Evolutionary conservation across 306 rosid genomes (phyloP), one percentile per base, ranked within the genome.

Genomic region (Nissolia schottii): DNA sequence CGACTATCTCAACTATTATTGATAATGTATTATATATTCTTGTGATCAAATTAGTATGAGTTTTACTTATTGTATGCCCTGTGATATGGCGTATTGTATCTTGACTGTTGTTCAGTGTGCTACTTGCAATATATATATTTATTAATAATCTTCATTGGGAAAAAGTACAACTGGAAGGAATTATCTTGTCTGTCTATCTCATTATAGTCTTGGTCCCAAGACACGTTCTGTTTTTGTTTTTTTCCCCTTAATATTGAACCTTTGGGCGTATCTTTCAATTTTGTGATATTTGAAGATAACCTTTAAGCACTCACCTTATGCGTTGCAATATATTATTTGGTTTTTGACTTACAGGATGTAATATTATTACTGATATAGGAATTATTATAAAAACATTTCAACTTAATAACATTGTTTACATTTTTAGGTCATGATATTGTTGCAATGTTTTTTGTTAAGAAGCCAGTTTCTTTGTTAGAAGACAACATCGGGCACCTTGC

Each of bases 401-500:
- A 63, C 28, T 54, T 35, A 20, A 49, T 32, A 22, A 14, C 60
- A 32, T 29, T 20, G 69, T 31, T 48, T 60, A 48, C 24, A 5
- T 51, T 70, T 70, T 54, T 64, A 90, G 87, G 63, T 79, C 91
- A 90, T 82, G 82, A 82, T 71, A 80, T 90, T 74, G 93, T 90
- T 78, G 96, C 93, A 74, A 84, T 81, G 51, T 87, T 90, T 77
- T 46, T 63, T 67, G 78, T 90, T 58, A 51, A 38, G 75, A 80
- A 73, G 82, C 82, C 91, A 12, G 81, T 82, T 67, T 76, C 87
- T 80, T 75, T 85, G 75, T 79, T 87, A 58, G 57, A 87, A 72
- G 89, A 82, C 75, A 80, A 86, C 75, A 64, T 79, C 29, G 66
- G 55, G 57, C 91, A 79, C 81, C 93, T 90, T 70, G 77, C 68